phyloP scores from a whole-genome alignment of 176 grass and related monocot genomes.

The Hordeum marinum region DNA sequence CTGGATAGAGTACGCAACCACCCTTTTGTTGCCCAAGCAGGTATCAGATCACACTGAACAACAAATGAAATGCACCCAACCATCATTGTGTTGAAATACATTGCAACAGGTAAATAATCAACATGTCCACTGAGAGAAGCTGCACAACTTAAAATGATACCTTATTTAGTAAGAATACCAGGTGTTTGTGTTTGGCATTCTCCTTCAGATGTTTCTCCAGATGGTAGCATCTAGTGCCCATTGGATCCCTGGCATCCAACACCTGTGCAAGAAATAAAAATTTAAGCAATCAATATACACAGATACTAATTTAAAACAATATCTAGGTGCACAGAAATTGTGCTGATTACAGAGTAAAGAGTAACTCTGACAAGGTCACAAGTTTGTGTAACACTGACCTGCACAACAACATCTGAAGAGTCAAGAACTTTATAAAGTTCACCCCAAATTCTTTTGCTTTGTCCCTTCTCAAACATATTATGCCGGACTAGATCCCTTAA shows the following conservation, averaged over 20 bases:
- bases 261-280: slow-evolving; percentile 39
- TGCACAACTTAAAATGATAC: slow-evolving; percentile 11
- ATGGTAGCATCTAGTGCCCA: slow-evolving; percentile 93
- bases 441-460: slow-evolving; percentile 96
- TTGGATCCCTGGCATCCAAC: slow-evolving; percentile 94
- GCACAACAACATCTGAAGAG: slow-evolving; percentile 94
- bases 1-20: slow-evolving; percentile 73
- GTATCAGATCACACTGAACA: slow-evolving; percentile 86
- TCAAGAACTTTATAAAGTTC: slow-evolving; percentile 97
- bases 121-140: background rate
- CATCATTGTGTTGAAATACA: background rate
- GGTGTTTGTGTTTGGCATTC: slow-evolving; percentile 83
- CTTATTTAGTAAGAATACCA: slow-evolving; percentile 96
- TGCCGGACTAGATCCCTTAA: slow-evolving; percentile 43
- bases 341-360: background rate
- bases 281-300: background rate
- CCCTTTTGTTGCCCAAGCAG: slow-evolving; percentile 98
- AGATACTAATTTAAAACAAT: background rate
- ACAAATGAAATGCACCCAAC: background rate
- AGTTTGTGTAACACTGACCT: slow-evolving; percentile 30
- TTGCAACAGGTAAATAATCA: background rate
- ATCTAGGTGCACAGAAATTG: background rate
- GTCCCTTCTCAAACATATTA: too few relatives aligned
- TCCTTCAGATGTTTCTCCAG: slow-evolving; percentile 94
- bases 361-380: background rate